Evolutionary conservation across 139 green algal species (phyloP).

Genomic region (Chlorella ohadii): DNA sequence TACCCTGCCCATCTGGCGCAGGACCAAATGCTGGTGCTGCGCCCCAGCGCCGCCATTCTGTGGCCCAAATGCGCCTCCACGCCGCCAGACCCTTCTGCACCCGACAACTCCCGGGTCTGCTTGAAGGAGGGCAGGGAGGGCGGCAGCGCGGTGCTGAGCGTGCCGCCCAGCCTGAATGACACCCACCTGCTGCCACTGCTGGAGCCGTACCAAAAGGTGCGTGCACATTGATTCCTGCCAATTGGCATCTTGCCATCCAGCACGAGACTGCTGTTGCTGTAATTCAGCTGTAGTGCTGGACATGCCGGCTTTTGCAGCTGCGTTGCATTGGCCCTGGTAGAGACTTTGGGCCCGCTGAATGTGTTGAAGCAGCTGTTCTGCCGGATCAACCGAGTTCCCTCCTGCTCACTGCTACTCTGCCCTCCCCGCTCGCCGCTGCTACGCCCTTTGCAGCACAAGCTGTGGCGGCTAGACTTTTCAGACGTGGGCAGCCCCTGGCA

Average conservation of each 20-base stretch:
- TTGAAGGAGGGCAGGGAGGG: background rate
- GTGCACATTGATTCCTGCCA: no score
- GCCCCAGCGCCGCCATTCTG: slow-evolving; percentile 6
- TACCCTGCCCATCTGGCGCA: background rate
- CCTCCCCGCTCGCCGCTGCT: no score
- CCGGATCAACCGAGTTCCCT: no score
- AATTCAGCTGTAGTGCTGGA: no score
- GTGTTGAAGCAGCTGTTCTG: no score
- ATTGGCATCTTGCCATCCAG: no score
- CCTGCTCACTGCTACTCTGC: no score
- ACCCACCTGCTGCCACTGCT: slow-evolving; percentile 24
- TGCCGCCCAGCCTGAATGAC: slow-evolving; percentile 20
- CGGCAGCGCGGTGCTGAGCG: background rate
- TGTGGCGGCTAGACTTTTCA: slow-evolving; percentile 18
- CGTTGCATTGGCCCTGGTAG: no score
- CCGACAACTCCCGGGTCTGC: background rate
- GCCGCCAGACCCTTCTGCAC: background rate
- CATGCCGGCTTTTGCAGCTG: no score
- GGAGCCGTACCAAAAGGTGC: background rate
- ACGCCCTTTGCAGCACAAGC: background rate
- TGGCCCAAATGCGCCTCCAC: background rate
- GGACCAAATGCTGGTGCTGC: slow-evolving; percentile 1
- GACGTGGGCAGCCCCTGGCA: slow-evolving; percentile 32
- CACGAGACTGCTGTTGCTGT: no score
- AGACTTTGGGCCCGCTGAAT: no score